Evolutionary conservation across 2,329 filamentous ascomycete species (phyloP).

Genomic region (Microdochium bolleyi): DNA sequence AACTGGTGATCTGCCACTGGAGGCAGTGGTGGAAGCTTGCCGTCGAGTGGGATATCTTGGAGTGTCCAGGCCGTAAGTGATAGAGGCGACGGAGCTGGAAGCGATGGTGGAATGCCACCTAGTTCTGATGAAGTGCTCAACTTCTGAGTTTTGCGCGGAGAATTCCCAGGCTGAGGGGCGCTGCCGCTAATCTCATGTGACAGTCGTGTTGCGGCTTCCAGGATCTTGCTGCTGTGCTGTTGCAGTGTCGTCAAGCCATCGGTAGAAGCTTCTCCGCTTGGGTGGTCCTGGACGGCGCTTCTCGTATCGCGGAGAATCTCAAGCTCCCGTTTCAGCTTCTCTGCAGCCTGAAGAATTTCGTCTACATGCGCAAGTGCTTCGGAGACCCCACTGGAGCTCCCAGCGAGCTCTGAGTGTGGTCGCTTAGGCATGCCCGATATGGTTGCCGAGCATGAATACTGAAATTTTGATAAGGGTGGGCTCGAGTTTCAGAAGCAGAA

Average conservation of each 20-base stretch:
- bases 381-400: no score
- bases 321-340: not conserved
- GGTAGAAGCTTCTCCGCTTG: not conserved
- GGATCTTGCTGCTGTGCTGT: not conserved
- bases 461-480: not conserved
- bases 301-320: not conserved
- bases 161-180: not conserved
- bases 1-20: constrained; percentile 39
- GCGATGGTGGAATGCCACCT: not conserved
- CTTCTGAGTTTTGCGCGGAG: not conserved
- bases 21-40: constrained; percentile 55
- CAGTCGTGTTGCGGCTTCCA: not conserved
- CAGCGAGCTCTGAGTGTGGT: not conserved
- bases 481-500: no score
- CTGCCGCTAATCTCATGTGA: constrained; percentile 1
- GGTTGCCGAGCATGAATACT: not conserved
- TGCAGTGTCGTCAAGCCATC: not conserved
- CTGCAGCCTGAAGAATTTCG: not conserved
- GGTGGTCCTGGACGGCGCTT: not conserved
- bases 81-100: constrained; percentile 13
- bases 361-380: not conserved
- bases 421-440: not conserved
- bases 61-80: constrained; percentile 39
- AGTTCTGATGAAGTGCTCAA: not conserved
- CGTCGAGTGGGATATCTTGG: constrained; percentile 34